A percentile compares a stretch with the other conserved stretches of the same genome.
phyloP scores from a whole-genome alignment of 495 filamentous ascomycete genomes.

The Chaetomidium leptoderma region DNA sequence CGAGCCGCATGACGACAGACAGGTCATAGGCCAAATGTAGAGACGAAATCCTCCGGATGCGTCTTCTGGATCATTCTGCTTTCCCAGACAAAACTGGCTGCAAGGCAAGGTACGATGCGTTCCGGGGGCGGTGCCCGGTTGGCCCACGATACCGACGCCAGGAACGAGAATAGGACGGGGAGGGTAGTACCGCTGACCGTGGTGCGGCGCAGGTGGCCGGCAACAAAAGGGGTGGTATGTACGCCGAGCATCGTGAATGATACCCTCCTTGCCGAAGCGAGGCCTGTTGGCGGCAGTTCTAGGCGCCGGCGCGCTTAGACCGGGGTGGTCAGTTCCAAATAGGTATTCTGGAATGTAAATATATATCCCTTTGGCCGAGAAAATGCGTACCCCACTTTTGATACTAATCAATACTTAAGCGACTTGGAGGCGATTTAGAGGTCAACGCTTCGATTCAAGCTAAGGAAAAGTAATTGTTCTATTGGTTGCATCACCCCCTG shows the following conservation, averaged over 20 bases:
- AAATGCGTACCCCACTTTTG: too few species aligned
- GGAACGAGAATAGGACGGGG: slow-evolving; percentile 8
- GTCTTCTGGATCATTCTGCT: not conserved
- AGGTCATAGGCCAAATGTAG: not conserved
- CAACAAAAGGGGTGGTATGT: not conserved
- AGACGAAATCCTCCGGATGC: not conserved
- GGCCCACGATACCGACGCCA: slow-evolving; percentile 1
- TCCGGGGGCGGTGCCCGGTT: slow-evolving; percentile 3
- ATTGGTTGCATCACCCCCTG: too few species aligned
- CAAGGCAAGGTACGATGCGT: slow-evolving; percentile 9
- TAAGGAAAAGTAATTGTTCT: too few species aligned
- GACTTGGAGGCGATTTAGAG: not conserved
- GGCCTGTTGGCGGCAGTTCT: slow-evolving; percentile 1
- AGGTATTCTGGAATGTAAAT: not conserved
- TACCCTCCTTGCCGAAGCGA: slow-evolving; percentile 1
- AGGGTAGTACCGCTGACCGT: slow-evolving; percentile 5
- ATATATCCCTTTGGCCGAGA: too few species aligned
- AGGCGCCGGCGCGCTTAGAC: slow-evolving; percentile 4
- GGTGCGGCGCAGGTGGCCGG: slow-evolving; percentile 4
- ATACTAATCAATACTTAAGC: too few species aligned
- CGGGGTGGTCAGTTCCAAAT: not conserved
- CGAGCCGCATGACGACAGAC: slow-evolving; percentile 4
- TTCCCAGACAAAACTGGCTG: not conserved
- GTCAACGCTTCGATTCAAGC: too few species aligned
- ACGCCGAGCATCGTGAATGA: not conserved